Evolutionary conservation across 108 stramenopile species (phyloP), one percentile per base, ranked within the genome.

Genomic region (Nitzschia sp.): DNA sequence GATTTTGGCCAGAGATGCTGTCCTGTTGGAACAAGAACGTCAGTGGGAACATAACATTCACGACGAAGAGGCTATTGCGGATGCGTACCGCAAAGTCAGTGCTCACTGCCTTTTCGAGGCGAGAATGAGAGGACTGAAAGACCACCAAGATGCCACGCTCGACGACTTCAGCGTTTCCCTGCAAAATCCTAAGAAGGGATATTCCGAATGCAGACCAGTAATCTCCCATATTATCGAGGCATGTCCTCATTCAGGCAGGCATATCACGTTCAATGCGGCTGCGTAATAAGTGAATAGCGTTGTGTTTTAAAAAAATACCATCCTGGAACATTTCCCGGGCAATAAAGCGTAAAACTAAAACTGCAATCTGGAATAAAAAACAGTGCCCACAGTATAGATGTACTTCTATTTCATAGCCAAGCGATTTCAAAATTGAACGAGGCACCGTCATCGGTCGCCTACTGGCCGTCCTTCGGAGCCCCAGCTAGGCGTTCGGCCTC

Each of bases 11-110:
- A 48, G 57, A 22, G 63, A 69, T 38, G 69, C 73, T 29, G 68
- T 79, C 26, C 25, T 74, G 15, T 52, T 64, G 32, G 72, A 65
- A 45, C 68, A 70, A 44, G 73, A 74, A 34, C 31, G 55, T 34
- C 77, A 72, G 46, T 69, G 66, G 66, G 52, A 72, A 17, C 23
- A 25, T 3, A 66, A 47, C 25, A 34, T 47, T 0, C 33, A 62
- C 30, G 73, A 74, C 55, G 35, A 26, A 2, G 63, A 71, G 25
- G 45, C 27, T 16, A 54, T 77, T 41, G 54, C 38, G 26, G 26
- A 8, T 17, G 61, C 44, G 1, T 62, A 62, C 21, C 29, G 31
- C 25, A 58, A 32, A 16, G 57, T 11, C 17, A 58, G 30, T 58
- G 57, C 25, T 1, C 57, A 58, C 15, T 58, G 57, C 3, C n/a